Percentiles rank a stretch among this genome's conserved stretches.
These are phyloP conservation scores for Eragrostis tef DNA, from an alignment of 202 grass and related monocot genomes.

Conservation along the genomic window DNA sequence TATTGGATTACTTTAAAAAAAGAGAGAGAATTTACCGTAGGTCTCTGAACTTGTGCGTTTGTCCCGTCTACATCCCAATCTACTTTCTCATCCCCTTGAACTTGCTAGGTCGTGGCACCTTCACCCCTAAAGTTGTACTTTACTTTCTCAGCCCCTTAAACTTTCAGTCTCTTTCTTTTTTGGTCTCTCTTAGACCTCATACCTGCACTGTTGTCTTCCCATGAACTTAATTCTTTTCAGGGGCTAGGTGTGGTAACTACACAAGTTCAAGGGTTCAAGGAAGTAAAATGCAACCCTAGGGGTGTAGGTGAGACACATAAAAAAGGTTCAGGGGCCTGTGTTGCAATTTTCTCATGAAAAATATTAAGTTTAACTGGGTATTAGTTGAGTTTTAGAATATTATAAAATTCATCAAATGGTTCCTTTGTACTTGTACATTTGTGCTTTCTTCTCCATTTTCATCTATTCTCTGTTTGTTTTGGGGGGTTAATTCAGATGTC, in stretches of 20 bases:
- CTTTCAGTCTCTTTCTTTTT: neutral
- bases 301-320: neutral
- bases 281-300: too few species aligned
- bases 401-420: too few species aligned
- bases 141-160: neutral
- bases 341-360: too few species aligned
- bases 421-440: too few species aligned
- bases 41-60: neutral
- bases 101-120: too few species aligned
- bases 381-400: neutral
- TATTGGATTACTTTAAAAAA: neutral
- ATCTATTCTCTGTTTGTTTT: too few species aligned
- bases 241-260: neutral
- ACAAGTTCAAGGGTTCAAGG: too few species aligned
- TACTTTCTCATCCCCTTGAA: too few species aligned
- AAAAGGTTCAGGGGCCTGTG: neutral
- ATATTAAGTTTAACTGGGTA: neutral
- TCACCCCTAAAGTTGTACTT: too few species aligned
- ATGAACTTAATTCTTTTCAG: neutral
- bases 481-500: constrained; percentile 35
- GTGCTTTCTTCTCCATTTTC: too few species aligned
- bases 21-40: neutral
- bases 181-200: neutral
- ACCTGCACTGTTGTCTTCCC: neutral
- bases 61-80: too few species aligned